These are phyloP conservation scores for Rhizodiscina lignyota DNA, from an alignment of 495 filamentous ascomycete genomes.

Conservation along the genomic window DNA sequence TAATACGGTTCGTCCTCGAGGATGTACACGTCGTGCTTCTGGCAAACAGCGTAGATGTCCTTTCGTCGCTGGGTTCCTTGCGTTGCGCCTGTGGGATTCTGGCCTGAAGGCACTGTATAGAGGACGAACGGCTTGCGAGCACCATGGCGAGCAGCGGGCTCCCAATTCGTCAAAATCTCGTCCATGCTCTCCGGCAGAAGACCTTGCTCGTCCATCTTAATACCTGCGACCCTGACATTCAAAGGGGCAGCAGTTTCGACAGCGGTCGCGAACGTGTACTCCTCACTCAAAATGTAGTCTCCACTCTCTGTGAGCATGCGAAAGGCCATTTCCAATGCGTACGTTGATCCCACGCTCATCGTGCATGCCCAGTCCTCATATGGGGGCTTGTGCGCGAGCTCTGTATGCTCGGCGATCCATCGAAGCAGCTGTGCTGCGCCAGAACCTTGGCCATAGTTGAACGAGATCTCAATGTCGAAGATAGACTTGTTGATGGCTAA, in stretches of 20 bases:
- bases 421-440: conserved; percentile 76
- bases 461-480: conserved; percentile 63
- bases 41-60: conserved; percentile 58
- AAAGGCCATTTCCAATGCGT: conserved; percentile 55
- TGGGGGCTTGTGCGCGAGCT: conserved; percentile 52
- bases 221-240: conserved; percentile 54
- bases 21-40: conserved; percentile 74
- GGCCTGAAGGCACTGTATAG: conserved; percentile 74
- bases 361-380: conserved; percentile 75
- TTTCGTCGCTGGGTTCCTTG: conserved; percentile 45
- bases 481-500: conserved; percentile 43
- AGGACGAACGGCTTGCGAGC: conserved; percentile 57
- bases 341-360: conserved; percentile 63
- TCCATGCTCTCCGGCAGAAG: conserved; percentile 52
- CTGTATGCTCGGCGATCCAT: conserved; percentile 86
- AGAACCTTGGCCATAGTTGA: conserved; percentile 80
- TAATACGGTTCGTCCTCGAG: conserved; percentile 94
- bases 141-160: conserved; percentile 34
- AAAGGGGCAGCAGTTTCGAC: conserved; percentile 67
- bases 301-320: conserved; percentile 60
- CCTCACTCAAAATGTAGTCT: conserved; percentile 65
- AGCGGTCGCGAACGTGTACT: conserved; percentile 71
- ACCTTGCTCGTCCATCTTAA: conserved; percentile 65
- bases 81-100: conserved; percentile 87
- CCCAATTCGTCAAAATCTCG: conserved; percentile 49